A percentile compares a stretch with the other conserved stretches of the same genome.
Evolutionary conservation across 2,329 filamentous ascomycete species (phyloP).

Genomic region (Diplodia mutila): DNA sequence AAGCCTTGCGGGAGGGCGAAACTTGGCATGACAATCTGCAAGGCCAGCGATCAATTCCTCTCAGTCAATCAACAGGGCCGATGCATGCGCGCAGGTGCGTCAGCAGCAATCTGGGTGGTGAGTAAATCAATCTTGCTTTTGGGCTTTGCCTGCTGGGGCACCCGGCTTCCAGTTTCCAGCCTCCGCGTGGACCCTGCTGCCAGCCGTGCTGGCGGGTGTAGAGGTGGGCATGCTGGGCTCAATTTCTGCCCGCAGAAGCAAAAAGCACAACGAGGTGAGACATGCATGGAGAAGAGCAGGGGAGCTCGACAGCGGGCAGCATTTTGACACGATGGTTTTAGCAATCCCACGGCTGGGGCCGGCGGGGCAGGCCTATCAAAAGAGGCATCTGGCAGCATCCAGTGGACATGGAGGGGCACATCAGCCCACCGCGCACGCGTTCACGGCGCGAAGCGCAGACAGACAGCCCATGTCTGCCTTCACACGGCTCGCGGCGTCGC

Average conservation of each 20-base stretch:
- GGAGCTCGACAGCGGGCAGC: neutral
- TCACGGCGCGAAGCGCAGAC: slow-evolving; percentile 1
- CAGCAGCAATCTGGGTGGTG: neutral
- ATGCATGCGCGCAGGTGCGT: slow-evolving; percentile 1
- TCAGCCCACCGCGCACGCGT: slow-evolving; percentile 4
- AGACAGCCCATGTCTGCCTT: slow-evolving; percentile 1
- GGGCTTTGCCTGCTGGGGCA: neutral
- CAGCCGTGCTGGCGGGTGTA: slow-evolving; percentile 19
- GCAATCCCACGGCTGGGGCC: neutral
- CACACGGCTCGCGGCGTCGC: slow-evolving; percentile 9
- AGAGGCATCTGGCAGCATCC: neutral
- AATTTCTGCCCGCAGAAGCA: slow-evolving; percentile 11
- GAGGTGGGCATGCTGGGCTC: slow-evolving; percentile 1
- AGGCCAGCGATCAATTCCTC: neutral
- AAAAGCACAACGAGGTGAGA: slow-evolving; percentile 11
- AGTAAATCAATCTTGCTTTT: slow-evolving; percentile 23
- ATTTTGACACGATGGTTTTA: slow-evolving; percentile 15
- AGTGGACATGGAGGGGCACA: neutral
- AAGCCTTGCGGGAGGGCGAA: neutral
- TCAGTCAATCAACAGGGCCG: neutral
- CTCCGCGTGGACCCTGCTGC: slow-evolving; percentile 20
- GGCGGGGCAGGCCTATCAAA: neutral
- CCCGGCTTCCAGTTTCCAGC: slow-evolving; percentile 17
- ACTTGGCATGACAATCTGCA: slow-evolving; percentile 6
- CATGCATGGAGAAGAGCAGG: slow-evolving; percentile 17